Base-by-base conservation (phyloP, 345 rosid genomes). In the Lepidium sativum region DNA sequence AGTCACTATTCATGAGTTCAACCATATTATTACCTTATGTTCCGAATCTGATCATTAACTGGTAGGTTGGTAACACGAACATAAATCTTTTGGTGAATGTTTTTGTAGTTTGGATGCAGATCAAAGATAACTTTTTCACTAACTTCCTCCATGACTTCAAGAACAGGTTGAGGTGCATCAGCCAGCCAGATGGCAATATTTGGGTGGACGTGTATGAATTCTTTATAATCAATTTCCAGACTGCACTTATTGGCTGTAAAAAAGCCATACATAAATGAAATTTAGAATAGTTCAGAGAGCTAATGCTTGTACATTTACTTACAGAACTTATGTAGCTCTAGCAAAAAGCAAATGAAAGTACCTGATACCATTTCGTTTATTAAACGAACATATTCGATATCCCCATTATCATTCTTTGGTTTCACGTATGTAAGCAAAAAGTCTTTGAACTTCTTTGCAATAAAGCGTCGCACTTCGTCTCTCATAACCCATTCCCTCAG, bases 141-240 rank as follows among this genome's bases (percentile, higher is more conserved):
- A 53, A 90, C 87, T 70, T 90, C 92, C 79, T 94, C 99, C 99
- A 94, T 88, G 68, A 94, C 96, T 79, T 90, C 97, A 27, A 94
- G 83, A 45, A 94, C 97, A 71, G 99, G 82, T 49, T 91, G 99
- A 31, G 99, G 95, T 32, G 97, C 99, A 86, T 90, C 99, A 1
- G 99, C 96, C 60, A 88, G 80, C 96, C 97, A 94, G 63, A 90
- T 94, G 6, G 99, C 96, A 69, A 94, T 94, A 67, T 94, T 94
- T 12, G 97, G 97, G 77, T 90, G 95, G 49, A 85, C 83, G 37
- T 81, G 86, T 35, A 94, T 90, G 79, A 94, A 88, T 18, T 94
- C 86, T 56, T 85, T 91, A 78, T 90, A 90, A 70, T 94, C 96
- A 51, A 94, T 83, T 80, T 90, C 96, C 80, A 94, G 76, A 78